phyloP scores from a whole-genome alignment of 768 basidiomycete species.

The Suillus decipiens region DNA sequence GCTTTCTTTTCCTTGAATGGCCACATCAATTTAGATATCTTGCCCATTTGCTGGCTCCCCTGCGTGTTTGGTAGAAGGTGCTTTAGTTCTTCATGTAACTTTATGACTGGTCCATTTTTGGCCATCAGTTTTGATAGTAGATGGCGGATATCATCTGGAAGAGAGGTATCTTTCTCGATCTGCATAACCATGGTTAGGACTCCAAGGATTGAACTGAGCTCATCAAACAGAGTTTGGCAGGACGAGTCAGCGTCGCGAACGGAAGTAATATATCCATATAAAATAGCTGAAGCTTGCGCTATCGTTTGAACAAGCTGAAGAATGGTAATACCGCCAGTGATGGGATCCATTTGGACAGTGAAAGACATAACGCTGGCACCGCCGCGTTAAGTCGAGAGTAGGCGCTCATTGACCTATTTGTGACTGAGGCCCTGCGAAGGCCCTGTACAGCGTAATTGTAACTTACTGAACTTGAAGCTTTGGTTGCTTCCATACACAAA shows the following conservation, averaged over 20 bases:
- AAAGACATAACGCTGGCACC: too few relatives aligned
- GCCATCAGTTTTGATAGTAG: not conserved
- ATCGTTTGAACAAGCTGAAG: conserved; percentile 5
- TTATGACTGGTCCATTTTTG: not conserved
- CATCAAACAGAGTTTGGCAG: not conserved
- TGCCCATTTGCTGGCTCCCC: not conserved
- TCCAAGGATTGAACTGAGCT: not conserved
- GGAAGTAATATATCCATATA: conserved; percentile 7
- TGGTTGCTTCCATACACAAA: too few relatives aligned
- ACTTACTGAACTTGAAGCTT: too few relatives aligned
- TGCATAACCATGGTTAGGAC: not conserved
- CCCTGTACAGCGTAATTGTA: too few relatives aligned
- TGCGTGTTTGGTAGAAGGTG: not conserved
- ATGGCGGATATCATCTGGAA: not conserved
- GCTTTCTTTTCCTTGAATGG: conserved; percentile 11
- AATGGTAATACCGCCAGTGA: not conserved
- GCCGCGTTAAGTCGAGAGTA: too few relatives aligned
- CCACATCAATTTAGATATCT: not conserved
- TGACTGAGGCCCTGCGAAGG: too few relatives aligned
- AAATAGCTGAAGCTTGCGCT: not conserved
- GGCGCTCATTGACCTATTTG: not conserved
- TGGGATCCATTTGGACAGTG: conserved; percentile 1
- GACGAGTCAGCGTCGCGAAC: not conserved
- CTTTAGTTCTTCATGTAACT: not conserved
- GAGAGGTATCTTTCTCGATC: not conserved